A percentile compares a stretch with the other conserved stretches of the same genome.
Evolutionary conservation across 805 yeast genomes (phyloP).

Genomic region (Candida broadrunensis): DNA sequence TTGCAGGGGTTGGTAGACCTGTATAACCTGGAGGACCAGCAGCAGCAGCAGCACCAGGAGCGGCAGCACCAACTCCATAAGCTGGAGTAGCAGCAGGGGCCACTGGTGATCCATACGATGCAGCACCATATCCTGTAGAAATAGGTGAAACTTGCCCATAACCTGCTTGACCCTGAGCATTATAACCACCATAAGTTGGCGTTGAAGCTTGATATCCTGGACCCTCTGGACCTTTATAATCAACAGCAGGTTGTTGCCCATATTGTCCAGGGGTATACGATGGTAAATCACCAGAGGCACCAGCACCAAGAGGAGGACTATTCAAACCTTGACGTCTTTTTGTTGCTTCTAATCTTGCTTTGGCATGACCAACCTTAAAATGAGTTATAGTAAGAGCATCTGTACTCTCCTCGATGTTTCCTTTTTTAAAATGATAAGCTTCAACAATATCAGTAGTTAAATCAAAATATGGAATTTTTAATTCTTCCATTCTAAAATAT

Average conservation of each 20-base stretch:
- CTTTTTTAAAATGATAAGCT: slow-evolving; percentile 77
- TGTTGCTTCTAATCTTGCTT: slow-evolving; percentile 77
- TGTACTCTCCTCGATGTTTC: slow-evolving; percentile 84
- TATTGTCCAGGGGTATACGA: slow-evolving; percentile 34
- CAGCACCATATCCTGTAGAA: slow-evolving; percentile 14
- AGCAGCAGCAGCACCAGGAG: slow-evolving; percentile 12
- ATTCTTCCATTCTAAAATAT: slow-evolving; percentile 87
- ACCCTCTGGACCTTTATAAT: slow-evolving; percentile 24
- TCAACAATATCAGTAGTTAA: slow-evolving; percentile 78
- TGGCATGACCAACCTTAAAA: slow-evolving; percentile 87
- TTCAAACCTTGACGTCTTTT: slow-evolving; percentile 61
- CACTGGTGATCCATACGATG: slow-evolving; percentile 6
- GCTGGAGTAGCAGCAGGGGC: slow-evolving; percentile 17
- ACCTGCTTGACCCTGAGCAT: slow-evolving; percentile 8
- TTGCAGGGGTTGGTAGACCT: slow-evolving; percentile 31
- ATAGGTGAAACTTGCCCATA: slow-evolving; percentile 13
- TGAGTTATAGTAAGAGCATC: slow-evolving; percentile 89
- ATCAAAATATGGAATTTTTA: slow-evolving; percentile 96
- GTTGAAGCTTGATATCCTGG: slow-evolving; percentile 10
- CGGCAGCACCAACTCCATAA: slow-evolving; percentile 14
- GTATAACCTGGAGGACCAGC: slow-evolving; percentile 23
- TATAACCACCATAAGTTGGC: slow-evolving; percentile 12
- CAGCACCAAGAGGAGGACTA: slow-evolving; percentile 14
- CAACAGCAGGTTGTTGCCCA: slow-evolving; percentile 22
- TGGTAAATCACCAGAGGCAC: slow-evolving; percentile 25